Percentiles rank a stretch among this genome's conserved stretches.
These are phyloP conservation scores for Craspedostauros australis DNA, from an alignment of 108 stramenopile species.

Conservation along the genomic window DNA sequence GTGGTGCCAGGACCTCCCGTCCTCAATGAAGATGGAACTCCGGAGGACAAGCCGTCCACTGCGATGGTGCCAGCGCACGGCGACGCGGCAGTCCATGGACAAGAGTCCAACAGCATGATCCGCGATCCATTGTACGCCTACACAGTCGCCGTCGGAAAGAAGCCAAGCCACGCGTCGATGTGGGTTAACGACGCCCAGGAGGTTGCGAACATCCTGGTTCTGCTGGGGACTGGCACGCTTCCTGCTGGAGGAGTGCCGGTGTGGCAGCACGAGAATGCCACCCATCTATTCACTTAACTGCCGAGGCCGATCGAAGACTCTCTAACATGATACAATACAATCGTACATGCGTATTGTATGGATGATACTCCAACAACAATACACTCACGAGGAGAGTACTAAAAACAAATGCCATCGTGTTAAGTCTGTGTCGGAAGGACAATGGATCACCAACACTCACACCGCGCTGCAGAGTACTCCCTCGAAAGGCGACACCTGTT, in stretches of 20 bases:
- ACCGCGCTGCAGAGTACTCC: too few relatives aligned
- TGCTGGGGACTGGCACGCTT: conserved; percentile 29
- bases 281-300: conserved; percentile 9
- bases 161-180: conserved; percentile 76
- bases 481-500: too few relatives aligned
- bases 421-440: too few relatives aligned
- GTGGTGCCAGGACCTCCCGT: conserved; percentile 46
- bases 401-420: too few relatives aligned
- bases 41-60: conserved; percentile 13
- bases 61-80: not conserved
- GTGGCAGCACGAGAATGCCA: conserved; percentile 5
- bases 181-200: conserved; percentile 78
- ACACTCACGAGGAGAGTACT: too few relatives aligned
- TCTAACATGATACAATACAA: too few relatives aligned
- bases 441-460: too few relatives aligned
- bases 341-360: too few relatives aligned
- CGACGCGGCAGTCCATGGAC: not conserved
- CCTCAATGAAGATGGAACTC: conserved; percentile 26
- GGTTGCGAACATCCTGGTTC: conserved; percentile 64
- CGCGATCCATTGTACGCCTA: conserved; percentile 51
- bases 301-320: too few relatives aligned
- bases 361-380: too few relatives aligned
- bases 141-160: conserved; percentile 82
- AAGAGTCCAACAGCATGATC: not conserved
- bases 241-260: conserved; percentile 20